Evolutionary conservation across 2,329 filamentous ascomycete genomes (phyloP), one percentile per base, ranked within the genome.

Genomic region (Hypoxylon sp.): DNA sequence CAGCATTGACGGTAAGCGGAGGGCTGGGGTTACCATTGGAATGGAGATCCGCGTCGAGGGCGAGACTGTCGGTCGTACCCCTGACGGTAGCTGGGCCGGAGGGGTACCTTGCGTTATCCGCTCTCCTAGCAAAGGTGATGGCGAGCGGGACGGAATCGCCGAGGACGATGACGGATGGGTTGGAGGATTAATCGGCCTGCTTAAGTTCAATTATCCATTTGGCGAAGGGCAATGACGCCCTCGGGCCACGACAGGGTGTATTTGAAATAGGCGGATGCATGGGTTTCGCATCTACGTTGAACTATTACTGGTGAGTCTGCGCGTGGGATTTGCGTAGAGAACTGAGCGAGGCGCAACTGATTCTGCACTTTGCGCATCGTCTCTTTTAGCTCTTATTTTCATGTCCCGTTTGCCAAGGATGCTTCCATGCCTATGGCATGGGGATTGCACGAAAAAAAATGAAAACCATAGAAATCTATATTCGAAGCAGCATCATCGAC

Each of bases 151-250:
- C 24, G 82, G 81, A 1, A 77, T 79, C 24, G 73, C 82, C 1
- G 87, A 90, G 69, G 87, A 91, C 50, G 93, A 98, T 75, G 95
- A 98, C 79, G 93, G 95, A 17, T 99, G 96, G 96, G 95, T 99
- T 2, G 95, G 95, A 0, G 95, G 96, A 0, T 81, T 99, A 76
- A 99, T 97, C 77, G 93, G 93, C 8, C 79, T 98, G 75, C 82
- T 99, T 73, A 99, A 99, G 82, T 99, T 98, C 79, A 99, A 99
- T 79, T 93, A 97, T 81, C 94, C 95, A 0, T 98, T 98, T 84
- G 96, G 96, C 3, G 74, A 76, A 44, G 71, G 65, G 15, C 64
- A 69, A 31, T 72, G 53, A 71, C 53, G 4, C 11, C 19, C 7
- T 32, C 11, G 8, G 8, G 6, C 10, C 15, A 32, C 13, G 6